Conservation (phyloP, 805 yeast species). For the Isabelozyma gotoi region DNA sequence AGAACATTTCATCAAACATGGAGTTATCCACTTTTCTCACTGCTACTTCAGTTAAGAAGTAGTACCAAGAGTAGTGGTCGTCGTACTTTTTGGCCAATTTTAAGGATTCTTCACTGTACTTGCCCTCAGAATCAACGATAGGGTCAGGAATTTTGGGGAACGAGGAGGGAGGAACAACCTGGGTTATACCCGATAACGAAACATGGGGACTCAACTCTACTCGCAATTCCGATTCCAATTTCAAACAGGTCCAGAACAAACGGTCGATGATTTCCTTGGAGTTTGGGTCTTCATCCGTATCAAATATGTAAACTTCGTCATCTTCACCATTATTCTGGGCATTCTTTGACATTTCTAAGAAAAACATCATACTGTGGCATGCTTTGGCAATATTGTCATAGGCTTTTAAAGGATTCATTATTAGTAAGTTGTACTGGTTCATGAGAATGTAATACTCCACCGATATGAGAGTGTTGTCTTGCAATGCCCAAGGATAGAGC, state of each 20-base stretch:
- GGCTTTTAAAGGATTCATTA: slow-evolving; percentile 26
- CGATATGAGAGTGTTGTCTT: slow-evolving; percentile 12
- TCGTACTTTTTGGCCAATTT: slow-evolving; percentile 23
- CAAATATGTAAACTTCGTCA: slow-evolving; percentile 1
- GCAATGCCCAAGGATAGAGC: slow-evolving; percentile 19
- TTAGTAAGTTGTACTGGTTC: slow-evolving; percentile 27
- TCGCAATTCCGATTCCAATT: slow-evolving; percentile 36
- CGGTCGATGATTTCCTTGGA: slow-evolving; percentile 23
- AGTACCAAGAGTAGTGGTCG: slow-evolving; percentile 36
- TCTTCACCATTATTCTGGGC: slow-evolving; percentile 4
- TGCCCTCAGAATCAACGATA: slow-evolving; percentile 9
- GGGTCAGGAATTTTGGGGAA: slow-evolving; percentile 32
- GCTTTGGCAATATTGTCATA: slow-evolving; percentile 23
- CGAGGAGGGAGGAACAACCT: slow-evolving; percentile 27
- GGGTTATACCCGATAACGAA: slow-evolving; percentile 30
- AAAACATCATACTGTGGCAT: slow-evolving; percentile 30
- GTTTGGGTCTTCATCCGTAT: not conserved
- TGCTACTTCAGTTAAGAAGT: slow-evolving; percentile 38
- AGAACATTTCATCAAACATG: slow-evolving; percentile 32
- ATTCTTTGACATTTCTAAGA: slow-evolving; percentile 17
- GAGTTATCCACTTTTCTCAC: slow-evolving; percentile 38
- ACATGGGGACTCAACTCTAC: slow-evolving; percentile 34
- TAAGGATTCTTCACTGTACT: slow-evolving; percentile 22
- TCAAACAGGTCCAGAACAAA: slow-evolving; percentile 36
- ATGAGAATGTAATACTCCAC: slow-evolving; percentile 20